Base-by-base conservation (phyloP, 306 rosid genomes). In the Trichosanthes truncata region DNA sequence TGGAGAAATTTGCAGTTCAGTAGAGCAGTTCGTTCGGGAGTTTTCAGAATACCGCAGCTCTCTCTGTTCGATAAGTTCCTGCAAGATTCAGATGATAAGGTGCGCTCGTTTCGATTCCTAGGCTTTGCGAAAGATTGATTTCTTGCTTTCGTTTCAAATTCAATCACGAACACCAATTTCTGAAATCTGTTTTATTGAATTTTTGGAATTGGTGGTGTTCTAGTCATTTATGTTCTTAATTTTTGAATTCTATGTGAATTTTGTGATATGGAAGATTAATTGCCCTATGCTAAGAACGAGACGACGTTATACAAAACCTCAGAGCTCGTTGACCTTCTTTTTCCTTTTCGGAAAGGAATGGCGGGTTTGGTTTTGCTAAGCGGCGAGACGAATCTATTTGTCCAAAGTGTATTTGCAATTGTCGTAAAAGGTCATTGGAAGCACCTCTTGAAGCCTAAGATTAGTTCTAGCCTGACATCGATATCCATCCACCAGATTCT, bases 401-500 rank as follows among this genome's bases (percentile, higher is more conserved):
- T 89, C 53, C 87, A 81, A 3, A 62, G 89, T 49, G 45, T 90
- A 1, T 91, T 87, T 25, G 92, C 89, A 48, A 41, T 89, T 76
- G 86, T 90, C 0, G 62, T 90, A 23, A 93, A 93, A 82, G 97
- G 97, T 75, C 69, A 88, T 7, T 91, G 96, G 93, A 45, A 73
- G 84, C 85, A 78, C 61, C 88, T 93, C 60, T 84, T 87, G 80
- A 88, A 86, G 62, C 84, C 84, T 71, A 87, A 89, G 69, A 75
- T 83, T 40, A 79, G 84, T 38, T 86, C 74, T 45, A 55, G 82
- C 73, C 81, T 92, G 80, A 81, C 85, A 61, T 88, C 97, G 6
- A 76, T 89, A 4, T 75, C 89, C 84, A 84, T 90, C 80, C 85
- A 83, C 76, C 89, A 84, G 81, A 84, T 90, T 15, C 89, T 94